These are phyloP conservation scores for Colletotrichum simmondsii DNA, from an alignment of 2,329 filamentous ascomycete genomes.

Conservation along the genomic window DNA sequence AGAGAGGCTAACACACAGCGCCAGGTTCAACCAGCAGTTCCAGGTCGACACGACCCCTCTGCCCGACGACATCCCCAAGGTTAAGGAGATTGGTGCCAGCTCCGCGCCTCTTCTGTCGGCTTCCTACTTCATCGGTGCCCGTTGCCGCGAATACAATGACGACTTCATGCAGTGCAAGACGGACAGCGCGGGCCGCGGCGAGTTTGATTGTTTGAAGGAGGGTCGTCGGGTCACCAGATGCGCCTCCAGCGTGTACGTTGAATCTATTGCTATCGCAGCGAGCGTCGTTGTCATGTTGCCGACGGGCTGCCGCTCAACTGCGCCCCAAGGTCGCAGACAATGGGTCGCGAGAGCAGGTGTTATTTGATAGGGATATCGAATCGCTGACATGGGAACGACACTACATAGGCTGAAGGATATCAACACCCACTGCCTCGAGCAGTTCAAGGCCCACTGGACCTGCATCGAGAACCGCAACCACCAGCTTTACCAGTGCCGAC, in stretches of 20 bases:
- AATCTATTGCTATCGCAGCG: not conserved
- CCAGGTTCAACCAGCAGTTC: conserved; percentile 94
- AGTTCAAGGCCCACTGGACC: conserved; percentile 95
- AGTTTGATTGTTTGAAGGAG: conserved; percentile 96
- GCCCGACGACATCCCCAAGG: conserved; percentile 89
- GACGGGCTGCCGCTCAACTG: not conserved
- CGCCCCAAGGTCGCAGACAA: not conserved
- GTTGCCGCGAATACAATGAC: conserved; percentile 96
- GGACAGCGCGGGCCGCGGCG: conserved; percentile 88
- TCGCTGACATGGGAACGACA: not conserved
- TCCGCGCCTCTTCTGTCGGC: conserved; percentile 93
- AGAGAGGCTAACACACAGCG: conserved; percentile 39
- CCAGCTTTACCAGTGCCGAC: conserved; percentile 94
- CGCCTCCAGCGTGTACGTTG: conserved; percentile 90
- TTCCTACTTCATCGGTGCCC: conserved; percentile 95
- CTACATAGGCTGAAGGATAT: conserved; percentile 84
- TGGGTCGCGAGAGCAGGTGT: not conserved
- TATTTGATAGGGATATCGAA: not conserved
- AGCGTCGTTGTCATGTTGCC: not conserved
- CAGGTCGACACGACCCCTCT: conserved; percentile 97
- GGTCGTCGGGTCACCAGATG: conserved; percentile 96
- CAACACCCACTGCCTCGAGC: conserved; percentile 90
- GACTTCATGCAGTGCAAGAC: conserved; percentile 99
- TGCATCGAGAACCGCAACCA: conserved; percentile 99
- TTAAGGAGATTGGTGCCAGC: conserved; percentile 92